Evolutionary conservation across 2,329 filamentous ascomycete genomes (phyloP).

Genomic region (Magnaporthales sp.): DNA sequence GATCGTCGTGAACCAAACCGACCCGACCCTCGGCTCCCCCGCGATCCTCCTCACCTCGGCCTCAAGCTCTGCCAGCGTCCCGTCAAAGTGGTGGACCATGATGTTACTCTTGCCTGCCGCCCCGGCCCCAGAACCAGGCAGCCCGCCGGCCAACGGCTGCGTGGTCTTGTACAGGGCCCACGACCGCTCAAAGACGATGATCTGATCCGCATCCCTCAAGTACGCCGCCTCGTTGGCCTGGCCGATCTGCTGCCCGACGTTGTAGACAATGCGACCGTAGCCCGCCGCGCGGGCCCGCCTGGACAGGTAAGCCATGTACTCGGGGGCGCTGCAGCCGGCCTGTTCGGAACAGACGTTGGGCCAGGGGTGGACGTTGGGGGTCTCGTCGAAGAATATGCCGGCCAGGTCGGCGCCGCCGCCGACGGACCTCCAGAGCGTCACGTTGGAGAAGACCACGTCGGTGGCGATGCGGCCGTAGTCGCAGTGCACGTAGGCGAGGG

Average conservation of each 20-base stretch:
- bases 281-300: background rate
- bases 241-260: conserved; percentile 3
- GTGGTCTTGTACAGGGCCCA: background rate
- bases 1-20: conserved; percentile 3
- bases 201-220: conserved; percentile 3
- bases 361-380: conserved; percentile 2
- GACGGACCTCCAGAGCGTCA: conserved; percentile 11
- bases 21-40: background rate
- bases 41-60: conserved; percentile 3
- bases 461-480: conserved; percentile 5
- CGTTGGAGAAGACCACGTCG: conserved; percentile 5
- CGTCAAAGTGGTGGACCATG: conserved; percentile 5
- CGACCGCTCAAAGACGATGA: conserved; percentile 5
- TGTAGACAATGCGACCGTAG: background rate
- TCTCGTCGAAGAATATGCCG: conserved; percentile 15
- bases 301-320: background rate
- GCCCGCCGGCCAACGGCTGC: background rate
- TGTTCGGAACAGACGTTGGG: background rate
- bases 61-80: background rate
- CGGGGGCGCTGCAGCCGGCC: background rate
- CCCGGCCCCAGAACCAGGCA: background rate
- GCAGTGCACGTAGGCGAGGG: conserved; percentile 12
- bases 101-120: conserved; percentile 1
- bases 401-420: conserved; percentile 8
- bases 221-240: conserved; percentile 3